Evolutionary conservation across 2,329 filamentous ascomycete genomes (phyloP).

Genomic region (Colletotrichum neosansevieriae): DNA sequence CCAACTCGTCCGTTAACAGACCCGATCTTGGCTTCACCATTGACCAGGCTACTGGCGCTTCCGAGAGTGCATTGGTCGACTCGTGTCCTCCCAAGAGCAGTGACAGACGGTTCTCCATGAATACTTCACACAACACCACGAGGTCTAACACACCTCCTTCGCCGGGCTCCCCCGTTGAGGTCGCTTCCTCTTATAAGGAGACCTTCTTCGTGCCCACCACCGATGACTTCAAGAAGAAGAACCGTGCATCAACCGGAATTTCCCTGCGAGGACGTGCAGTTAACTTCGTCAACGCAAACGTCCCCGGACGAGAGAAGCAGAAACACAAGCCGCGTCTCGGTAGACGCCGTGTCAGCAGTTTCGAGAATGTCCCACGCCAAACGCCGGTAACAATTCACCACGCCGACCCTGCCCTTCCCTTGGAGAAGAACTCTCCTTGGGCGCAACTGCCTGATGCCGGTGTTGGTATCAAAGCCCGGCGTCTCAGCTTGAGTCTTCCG

Average conservation of each 20-base stretch:
- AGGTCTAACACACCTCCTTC: slow-evolving; percentile 65
- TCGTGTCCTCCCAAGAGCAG: slow-evolving; percentile 28
- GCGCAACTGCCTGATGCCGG: slow-evolving; percentile 75
- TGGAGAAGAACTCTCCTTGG: slow-evolving; percentile 64
- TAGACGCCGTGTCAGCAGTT: slow-evolving; percentile 61
- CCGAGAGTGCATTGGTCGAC: slow-evolving; percentile 42
- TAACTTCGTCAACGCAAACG: slow-evolving; percentile 57
- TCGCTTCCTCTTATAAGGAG: slow-evolving; percentile 48
- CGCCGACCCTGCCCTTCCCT: slow-evolving; percentile 45
- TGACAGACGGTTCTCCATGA: slow-evolving; percentile 54
- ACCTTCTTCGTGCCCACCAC: slow-evolving; percentile 54
- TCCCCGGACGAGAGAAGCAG: slow-evolving; percentile 45
- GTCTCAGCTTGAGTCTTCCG: slow-evolving; percentile 78
- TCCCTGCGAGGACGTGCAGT: slow-evolving; percentile 61
- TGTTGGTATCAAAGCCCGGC: slow-evolving; percentile 82
- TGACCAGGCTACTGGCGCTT: slow-evolving; percentile 42
- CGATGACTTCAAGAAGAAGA: slow-evolving; percentile 63
- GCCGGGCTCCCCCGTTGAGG: slow-evolving; percentile 59
- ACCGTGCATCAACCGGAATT: slow-evolving; percentile 64
- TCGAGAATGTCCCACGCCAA: slow-evolving; percentile 54
- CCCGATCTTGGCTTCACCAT: slow-evolving; percentile 40
- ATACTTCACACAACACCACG: slow-evolving; percentile 59
- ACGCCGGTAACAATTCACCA: slow-evolving; percentile 39
- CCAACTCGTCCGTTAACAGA: slow-evolving; percentile 51
- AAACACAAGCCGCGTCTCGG: slow-evolving; percentile 42